Evolutionary conservation across 225 moss, liverwort and hornwort species (phyloP), one percentile per base, ranked within the genome.

Genomic region (Polytrichum commune): DNA sequence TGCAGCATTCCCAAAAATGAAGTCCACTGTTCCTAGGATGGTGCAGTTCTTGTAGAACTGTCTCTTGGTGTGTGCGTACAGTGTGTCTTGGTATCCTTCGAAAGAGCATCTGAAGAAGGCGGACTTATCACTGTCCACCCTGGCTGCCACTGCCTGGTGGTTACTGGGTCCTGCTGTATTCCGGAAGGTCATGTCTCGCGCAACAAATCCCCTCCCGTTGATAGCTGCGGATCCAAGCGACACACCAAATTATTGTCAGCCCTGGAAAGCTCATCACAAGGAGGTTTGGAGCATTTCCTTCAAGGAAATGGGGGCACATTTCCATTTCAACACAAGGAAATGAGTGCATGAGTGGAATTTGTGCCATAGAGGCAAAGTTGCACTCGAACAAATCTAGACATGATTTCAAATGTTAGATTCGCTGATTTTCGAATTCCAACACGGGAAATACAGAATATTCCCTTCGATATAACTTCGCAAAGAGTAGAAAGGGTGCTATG

Each of bases 21-120:
- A 89, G 68, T 89, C 89, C 5, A 83, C 60, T 0, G 86, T 83
- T 26, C 83, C 89, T 3, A 46, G 61, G 3, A 91, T 71, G 27
- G 72, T 79, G 79, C 84, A 86, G 29, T 82, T 69, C 16, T 29
- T 70, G 81, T 73, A 87, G 67, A 87, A 91, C 53, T 89, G 86
- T 18, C 79, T 74, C 23, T 78, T 76, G 13, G 82, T 74, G 71
- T 86, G 86, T 3, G 79, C 66, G 61, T 85, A 91, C 5, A 89
- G 73, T 22, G 91, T 91, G 60, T 83, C 89, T 75, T 89, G 91
- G 60, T 84, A 89, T 19, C 75, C 85, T 26, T 89, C 82, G 19
- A 89, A 81, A 1, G 73, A 76, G 68, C 84, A 86, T n/a, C 74
- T 67, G 71, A 79, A 72, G 62, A 89, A 85, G 13, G 74, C 73